phyloP scores from a whole-genome alignment of 495 filamentous ascomycete genomes.

The Tuber indicum region DNA sequence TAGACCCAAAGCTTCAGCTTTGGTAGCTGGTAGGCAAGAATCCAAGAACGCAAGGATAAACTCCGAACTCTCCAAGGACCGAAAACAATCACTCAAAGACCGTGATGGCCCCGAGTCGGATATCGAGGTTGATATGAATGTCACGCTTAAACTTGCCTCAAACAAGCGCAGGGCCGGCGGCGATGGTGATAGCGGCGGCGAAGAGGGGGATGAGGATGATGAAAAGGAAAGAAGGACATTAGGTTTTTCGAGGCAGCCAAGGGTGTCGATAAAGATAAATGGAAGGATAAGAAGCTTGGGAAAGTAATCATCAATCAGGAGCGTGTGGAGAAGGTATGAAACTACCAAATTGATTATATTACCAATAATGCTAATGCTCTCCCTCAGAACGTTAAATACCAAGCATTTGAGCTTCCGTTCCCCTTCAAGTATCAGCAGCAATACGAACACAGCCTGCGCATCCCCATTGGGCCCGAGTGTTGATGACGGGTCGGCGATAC shows the following conservation, averaged over 20 bases:
- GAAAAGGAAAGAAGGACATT: slow-evolving; percentile 60
- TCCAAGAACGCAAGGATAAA: slow-evolving; percentile 29
- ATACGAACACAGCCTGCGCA: slow-evolving; percentile 79
- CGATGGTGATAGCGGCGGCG: slow-evolving; percentile 50
- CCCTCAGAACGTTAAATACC: slow-evolving; percentile 71
- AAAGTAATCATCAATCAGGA: slow-evolving; percentile 92
- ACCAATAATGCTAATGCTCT: slow-evolving; percentile 39
- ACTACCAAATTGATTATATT: background rate
- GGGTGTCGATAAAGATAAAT: slow-evolving; percentile 65
- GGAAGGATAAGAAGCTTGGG: slow-evolving; percentile 73
- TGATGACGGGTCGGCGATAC: too few species aligned
- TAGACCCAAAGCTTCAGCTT: slow-evolving; percentile 24
- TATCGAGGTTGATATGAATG: slow-evolving; percentile 37
- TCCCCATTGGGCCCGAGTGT: slow-evolving; percentile 90
- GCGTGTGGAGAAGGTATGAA: slow-evolving; percentile 72
- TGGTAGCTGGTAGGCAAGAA: slow-evolving; percentile 26
- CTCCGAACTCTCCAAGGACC: slow-evolving; percentile 38
- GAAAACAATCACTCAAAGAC: slow-evolving; percentile 31
- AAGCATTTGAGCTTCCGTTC: slow-evolving; percentile 73
- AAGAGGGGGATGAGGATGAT: slow-evolving; percentile 48
- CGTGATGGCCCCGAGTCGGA: slow-evolving; percentile 37
- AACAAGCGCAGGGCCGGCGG: slow-evolving; percentile 35
- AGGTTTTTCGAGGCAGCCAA: slow-evolving; percentile 61
- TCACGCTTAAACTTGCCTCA: slow-evolving; percentile 26
- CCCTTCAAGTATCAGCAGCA: slow-evolving; percentile 78